Conservation (phyloP, 208 protist species). For the Phytomonas serpens region DNA sequence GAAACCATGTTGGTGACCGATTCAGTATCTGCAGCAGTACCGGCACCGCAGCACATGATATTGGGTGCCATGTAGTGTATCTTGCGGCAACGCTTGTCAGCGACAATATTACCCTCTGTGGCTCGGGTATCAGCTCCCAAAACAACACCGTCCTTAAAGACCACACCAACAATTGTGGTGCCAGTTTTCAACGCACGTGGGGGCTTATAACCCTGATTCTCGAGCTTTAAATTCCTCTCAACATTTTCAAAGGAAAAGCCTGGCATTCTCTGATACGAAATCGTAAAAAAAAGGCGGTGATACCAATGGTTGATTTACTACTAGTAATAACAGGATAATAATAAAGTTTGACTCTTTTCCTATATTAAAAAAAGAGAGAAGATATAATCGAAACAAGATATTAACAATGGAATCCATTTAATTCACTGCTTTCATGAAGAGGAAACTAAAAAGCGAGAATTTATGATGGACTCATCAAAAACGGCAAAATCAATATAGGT, state of each 20-base stretch:
- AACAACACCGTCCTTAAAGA: conserved; percentile 99
- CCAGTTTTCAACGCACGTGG: conserved; percentile 97
- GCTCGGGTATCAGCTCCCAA: conserved; percentile 99
- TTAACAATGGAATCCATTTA: not conserved
- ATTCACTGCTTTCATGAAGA: not conserved
- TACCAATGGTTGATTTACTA: not conserved
- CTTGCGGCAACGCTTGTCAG: conserved; percentile 99
- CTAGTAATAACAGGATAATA: not conserved
- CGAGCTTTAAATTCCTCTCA: conserved; percentile 86
- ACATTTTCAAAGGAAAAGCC: conserved; percentile 94
- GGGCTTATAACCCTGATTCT: conserved; percentile 44
- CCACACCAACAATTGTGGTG: conserved; percentile 98
- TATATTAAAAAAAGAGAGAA: not conserved
- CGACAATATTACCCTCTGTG: conserved; percentile 98
- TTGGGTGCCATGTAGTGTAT: conserved; percentile 99
- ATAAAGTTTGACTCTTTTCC: not conserved
- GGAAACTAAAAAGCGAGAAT: not conserved
- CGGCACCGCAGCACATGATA: conserved; percentile 99
- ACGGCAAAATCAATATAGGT: not conserved
- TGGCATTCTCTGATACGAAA: conserved; percentile 29
- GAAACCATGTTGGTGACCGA: conserved; percentile 91
- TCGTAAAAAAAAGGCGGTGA: conserved; percentile 6
- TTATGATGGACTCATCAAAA: not conserved
- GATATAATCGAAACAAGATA: not conserved
- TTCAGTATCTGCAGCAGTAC: conserved; percentile 99